Conservation (phyloP, 2,329 filamentous ascomycete species). For the Incumbomyces delicatus region DNA sequence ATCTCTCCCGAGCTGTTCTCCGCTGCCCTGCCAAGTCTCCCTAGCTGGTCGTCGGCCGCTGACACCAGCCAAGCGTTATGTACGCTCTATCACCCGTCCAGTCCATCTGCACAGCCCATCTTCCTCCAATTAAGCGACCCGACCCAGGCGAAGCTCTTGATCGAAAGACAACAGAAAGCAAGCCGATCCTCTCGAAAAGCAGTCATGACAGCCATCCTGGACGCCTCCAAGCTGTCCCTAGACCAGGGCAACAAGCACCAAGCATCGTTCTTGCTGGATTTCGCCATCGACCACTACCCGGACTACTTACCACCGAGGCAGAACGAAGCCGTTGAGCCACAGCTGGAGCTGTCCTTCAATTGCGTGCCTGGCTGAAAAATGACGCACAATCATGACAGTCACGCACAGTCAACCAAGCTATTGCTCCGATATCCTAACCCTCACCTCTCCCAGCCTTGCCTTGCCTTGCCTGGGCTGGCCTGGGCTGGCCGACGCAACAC, state of each 20-base stretch:
- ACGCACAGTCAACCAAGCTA: too few species aligned
- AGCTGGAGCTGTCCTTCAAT: conserved; percentile 2
- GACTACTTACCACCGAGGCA: conserved; percentile 10
- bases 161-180: conserved; percentile 14
- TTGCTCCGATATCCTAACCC: too few species aligned
- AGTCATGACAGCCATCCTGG: conserved; percentile 27
- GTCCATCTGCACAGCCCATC: conserved; percentile 22
- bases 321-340: not conserved
- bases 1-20: conserved; percentile 27
- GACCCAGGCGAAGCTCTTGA: conserved; percentile 21
- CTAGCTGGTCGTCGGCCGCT: conserved; percentile 17
- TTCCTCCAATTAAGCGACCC: conserved; percentile 10
- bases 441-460: too few species aligned
- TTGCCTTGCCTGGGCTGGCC: too few species aligned
- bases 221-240: conserved; percentile 30
- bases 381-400: too few species aligned
- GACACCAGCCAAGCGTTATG: conserved; percentile 22
- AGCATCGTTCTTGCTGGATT: conserved; percentile 15
- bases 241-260: conserved; percentile 20
- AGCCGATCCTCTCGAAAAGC: conserved; percentile 20
- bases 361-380: conserved; percentile 1
- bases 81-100: conserved; percentile 29
- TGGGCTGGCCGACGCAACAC: too few species aligned
- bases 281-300: conserved; percentile 15
- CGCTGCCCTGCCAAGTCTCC: conserved; percentile 22